Conservation (phyloP, 108 stramenopile genomes). For the Cyclotella kingstonii region DNA sequence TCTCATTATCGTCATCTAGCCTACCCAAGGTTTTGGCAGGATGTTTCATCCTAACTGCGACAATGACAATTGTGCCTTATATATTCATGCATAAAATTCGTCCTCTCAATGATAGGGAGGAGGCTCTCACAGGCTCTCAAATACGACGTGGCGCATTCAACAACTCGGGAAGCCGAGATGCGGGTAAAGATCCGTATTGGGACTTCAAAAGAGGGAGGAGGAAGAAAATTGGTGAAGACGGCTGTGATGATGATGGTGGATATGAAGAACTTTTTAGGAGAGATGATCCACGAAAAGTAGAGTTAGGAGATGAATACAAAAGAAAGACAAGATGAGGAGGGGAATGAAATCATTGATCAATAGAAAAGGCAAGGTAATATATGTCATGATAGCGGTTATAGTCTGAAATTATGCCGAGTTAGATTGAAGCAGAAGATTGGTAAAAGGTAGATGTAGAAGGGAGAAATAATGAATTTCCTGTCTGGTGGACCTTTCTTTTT, state of each 20-base stretch:
- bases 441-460: too few relatives aligned
- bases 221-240: conserved; percentile 38
- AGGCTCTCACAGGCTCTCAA: conserved; percentile 58
- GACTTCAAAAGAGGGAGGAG: conserved; percentile 62
- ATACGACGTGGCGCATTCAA: conserved; percentile 76
- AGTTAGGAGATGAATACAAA: conserved; percentile 43
- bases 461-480: too few relatives aligned
- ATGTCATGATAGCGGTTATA: too few relatives aligned
- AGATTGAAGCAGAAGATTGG: too few relatives aligned
- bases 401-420: too few relatives aligned
- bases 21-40: conserved; percentile 34
- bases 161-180: conserved; percentile 71
- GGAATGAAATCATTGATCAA: too few relatives aligned
- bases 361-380: too few relatives aligned
- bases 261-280: conserved; percentile 58
- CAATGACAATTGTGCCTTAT: conserved; percentile 31
- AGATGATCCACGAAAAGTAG: conserved; percentile 55
- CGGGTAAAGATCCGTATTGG: conserved; percentile 83
- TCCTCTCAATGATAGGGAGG: conserved; percentile 48
- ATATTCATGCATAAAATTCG: conserved; percentile 29
- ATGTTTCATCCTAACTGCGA: conserved; percentile 40
- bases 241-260: conserved; percentile 56
- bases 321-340: conserved; percentile 14
- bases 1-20: conserved; percentile 11
- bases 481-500: too few relatives aligned